These are phyloP conservation scores for Globisporangium rhizosaccharum DNA, from an alignment of 352 stramenopile species.

Conservation along the genomic window DNA sequence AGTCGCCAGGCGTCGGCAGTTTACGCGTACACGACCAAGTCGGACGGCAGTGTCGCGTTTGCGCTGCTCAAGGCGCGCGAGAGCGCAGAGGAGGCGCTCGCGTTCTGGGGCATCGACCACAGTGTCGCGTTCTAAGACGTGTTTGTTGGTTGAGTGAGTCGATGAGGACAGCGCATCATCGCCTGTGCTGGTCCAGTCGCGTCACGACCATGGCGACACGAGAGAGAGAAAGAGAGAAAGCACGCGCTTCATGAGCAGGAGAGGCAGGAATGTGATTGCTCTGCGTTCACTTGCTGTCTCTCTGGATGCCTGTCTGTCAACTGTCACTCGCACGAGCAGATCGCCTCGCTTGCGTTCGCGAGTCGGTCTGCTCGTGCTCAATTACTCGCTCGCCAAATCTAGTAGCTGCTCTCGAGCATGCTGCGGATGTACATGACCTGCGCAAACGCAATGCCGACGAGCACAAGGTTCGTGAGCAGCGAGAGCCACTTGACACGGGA, in stretches of 20 bases:
- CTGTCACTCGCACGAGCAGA: neutral
- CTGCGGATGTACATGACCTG: conserved; percentile 82
- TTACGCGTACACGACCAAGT: conserved; percentile 44
- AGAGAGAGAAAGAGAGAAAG: no score
- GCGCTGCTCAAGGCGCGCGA: conserved; percentile 61
- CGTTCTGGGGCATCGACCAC: conserved; percentile 61
- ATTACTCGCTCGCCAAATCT: conserved; percentile 7
- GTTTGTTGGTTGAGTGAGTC: neutral
- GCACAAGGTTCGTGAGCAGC: conserved; percentile 70
- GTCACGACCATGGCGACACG: no score
- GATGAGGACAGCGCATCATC: neutral
- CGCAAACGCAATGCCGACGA: conserved; percentile 69
- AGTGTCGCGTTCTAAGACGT: conserved; percentile 26
- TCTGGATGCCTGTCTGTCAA: neutral
- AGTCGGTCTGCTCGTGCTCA: neutral
- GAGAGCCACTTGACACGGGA: conserved; percentile 81
- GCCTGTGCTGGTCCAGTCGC: neutral
- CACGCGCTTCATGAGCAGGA: no score
- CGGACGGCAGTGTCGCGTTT: conserved; percentile 32
- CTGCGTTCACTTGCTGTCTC: no score
- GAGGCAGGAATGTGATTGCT: no score
- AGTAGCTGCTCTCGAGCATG: conserved; percentile 76
- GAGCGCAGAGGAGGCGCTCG: conserved; percentile 55
- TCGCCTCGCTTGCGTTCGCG: neutral
- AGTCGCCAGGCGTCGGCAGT: conserved; percentile 65